Conservation (phyloP, 2,329 filamentous ascomycete species). For the Penicillium sp. region DNA sequence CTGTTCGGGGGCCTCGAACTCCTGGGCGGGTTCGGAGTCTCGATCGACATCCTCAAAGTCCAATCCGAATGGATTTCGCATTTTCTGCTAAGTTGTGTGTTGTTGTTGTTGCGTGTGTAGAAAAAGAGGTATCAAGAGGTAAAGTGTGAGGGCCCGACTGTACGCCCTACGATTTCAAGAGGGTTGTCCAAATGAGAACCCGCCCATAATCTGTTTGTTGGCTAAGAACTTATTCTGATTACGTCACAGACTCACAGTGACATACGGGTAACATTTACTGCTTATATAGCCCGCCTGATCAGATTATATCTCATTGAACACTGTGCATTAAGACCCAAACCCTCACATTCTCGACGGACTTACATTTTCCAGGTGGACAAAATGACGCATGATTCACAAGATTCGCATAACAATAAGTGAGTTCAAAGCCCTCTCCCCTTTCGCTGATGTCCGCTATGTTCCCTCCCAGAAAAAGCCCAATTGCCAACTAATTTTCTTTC, state of each 20-base stretch:
- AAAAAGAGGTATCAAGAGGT: too few relatives aligned
- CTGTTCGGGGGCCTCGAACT: constrained; percentile 8
- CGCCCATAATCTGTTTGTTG: too few relatives aligned
- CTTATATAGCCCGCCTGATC: not conserved
- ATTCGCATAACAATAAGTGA: not conserved
- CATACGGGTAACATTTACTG: not conserved
- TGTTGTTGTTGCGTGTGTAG: too few relatives aligned
- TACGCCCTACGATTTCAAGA: too few relatives aligned
- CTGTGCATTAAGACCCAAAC: not conserved
- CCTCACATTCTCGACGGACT: not conserved
- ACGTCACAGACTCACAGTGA: not conserved
- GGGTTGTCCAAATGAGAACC: too few relatives aligned
- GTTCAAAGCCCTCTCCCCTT: not conserved
- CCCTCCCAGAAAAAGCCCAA: not conserved
- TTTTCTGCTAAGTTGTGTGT: not conserved
- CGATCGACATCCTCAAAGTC: constrained; percentile 26
- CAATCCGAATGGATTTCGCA: constrained; percentile 38
- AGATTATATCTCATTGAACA: not conserved
- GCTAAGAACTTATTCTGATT: too few relatives aligned
- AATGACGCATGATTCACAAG: not conserved
- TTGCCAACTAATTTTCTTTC: not conserved
- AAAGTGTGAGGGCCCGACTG: too few relatives aligned
- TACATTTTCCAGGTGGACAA: not conserved
- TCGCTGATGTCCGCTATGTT: not conserved
- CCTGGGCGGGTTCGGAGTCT: constrained; percentile 20